phyloP scores from a whole-genome alignment of 177 flowering plant species.

The Vitis hybrid region DNA sequence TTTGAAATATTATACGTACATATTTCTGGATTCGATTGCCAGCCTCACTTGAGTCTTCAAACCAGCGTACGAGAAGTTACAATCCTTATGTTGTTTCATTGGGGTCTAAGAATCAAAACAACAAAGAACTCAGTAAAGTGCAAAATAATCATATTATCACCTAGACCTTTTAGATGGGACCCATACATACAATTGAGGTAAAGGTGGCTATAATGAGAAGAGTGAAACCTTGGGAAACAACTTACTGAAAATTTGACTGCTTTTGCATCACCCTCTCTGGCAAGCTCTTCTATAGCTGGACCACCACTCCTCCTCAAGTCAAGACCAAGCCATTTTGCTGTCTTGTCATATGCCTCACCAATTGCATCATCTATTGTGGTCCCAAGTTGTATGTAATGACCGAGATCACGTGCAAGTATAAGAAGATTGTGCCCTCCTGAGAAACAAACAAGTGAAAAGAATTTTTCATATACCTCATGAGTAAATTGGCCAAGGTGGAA shows the following conservation, averaged over 20 bases:
- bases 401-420: conserved; percentile 87
- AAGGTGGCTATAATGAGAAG: background rate
- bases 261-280: conserved; percentile 79
- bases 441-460: conserved; percentile 11
- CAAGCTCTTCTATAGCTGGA: conserved; percentile 89
- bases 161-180: background rate
- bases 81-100: conserved; percentile 94
- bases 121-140: conserved; percentile 1
- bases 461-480: conserved; percentile 7
- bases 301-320: conserved; percentile 92
- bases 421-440: conserved; percentile 96
- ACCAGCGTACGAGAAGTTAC: conserved; percentile 98
- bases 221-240: background rate
- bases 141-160: background rate
- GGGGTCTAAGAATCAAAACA: conserved; percentile 51
- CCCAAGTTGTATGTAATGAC: conserved; percentile 90
- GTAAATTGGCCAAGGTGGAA: background rate
- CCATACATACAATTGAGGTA: background rate
- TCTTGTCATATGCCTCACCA: conserved; percentile 98
- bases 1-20: conserved; percentile 45
- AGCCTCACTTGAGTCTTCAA: conserved; percentile 93
- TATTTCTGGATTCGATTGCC: conserved; percentile 78
- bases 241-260: conserved; percentile 68
- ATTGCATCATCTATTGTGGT: conserved; percentile 98
- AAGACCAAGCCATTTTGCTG: conserved; percentile 98